These are phyloP conservation scores for Dillenia turbinata DNA, from an alignment of 164 flowering plant species.

Conservation along the genomic window DNA sequence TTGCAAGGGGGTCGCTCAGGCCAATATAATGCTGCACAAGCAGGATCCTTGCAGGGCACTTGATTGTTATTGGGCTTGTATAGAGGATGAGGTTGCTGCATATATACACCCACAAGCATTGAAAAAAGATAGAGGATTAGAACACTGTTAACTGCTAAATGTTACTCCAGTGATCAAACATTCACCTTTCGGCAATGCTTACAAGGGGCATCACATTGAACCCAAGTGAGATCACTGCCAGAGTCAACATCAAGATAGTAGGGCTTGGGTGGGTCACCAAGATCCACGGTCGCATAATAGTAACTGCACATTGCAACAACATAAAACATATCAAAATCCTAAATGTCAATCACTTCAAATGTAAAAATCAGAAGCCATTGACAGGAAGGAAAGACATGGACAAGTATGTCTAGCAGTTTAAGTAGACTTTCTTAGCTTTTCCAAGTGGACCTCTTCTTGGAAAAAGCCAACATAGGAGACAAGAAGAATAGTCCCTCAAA, in stretches of 20 bases:
- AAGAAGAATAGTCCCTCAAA: no score
- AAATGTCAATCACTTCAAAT: background rate
- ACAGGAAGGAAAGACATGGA: no score
- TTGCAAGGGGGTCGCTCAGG: slow-evolving; percentile 21
- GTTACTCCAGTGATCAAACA: background rate
- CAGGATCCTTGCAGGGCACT: slow-evolving; percentile 34
- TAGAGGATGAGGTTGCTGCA: slow-evolving; percentile 41
- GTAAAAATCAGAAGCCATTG: background rate
- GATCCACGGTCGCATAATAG: slow-evolving; percentile 31
- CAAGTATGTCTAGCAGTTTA: no score
- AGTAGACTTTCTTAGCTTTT: no score
- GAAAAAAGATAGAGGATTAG: background rate
- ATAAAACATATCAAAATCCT: background rate
- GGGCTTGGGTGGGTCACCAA: slow-evolving; percentile 46
- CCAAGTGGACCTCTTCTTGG: background rate
- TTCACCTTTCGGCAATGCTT: slow-evolving; percentile 45
- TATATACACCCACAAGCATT: background rate
- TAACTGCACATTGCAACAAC: slow-evolving; percentile 32
- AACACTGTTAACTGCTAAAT: background rate
- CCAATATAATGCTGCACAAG: slow-evolving; percentile 29
- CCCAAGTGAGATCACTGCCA: slow-evolving; percentile 73
- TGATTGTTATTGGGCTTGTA: slow-evolving; percentile 44
- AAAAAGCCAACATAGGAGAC: no score
- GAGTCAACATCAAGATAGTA: slow-evolving; percentile 60
- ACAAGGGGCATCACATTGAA: slow-evolving; percentile 77